These are phyloP conservation scores for Quercus rubra DNA, from an alignment of 306 rosid genomes.

Conservation along the genomic window DNA sequence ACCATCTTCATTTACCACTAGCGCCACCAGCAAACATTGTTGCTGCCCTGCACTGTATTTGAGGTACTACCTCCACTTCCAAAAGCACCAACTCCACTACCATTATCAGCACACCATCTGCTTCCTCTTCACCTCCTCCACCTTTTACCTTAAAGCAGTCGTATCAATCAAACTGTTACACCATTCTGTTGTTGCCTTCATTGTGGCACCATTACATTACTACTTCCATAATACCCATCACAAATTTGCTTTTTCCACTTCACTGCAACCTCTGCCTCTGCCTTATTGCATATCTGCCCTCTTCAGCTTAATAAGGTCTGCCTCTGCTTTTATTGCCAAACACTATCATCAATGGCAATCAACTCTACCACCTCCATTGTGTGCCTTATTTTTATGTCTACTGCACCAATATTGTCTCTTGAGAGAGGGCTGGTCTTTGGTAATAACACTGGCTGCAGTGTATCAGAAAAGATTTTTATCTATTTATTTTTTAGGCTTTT, in stretches of 20 bases:
- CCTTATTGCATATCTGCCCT: too few species aligned
- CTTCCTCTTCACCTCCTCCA: neutral
- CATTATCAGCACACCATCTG: neutral
- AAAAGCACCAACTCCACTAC: neutral
- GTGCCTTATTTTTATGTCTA: too few species aligned
- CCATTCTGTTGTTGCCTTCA: neutral
- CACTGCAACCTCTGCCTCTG: too few species aligned
- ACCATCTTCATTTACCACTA: neutral
- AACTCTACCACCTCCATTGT: too few species aligned
- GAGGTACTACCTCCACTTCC: neutral
- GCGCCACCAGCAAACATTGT: neutral
- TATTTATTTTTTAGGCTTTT: neutral
- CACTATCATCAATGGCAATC: too few species aligned
- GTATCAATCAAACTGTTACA: neutral
- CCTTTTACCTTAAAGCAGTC: neutral
- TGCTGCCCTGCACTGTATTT: neutral
- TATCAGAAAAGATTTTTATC: too few species aligned
- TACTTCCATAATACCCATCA: neutral
- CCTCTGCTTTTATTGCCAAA: too few species aligned
- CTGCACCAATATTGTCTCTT: too few species aligned
- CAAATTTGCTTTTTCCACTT: too few species aligned
- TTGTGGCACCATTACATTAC: neutral
- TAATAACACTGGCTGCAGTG: too few species aligned
- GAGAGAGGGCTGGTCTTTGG: too few species aligned
- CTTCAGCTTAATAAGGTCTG: too few species aligned